Base-by-base conservation (phyloP, 2,329 filamentous ascomycete genomes). In the Colletotrichum costaricense region DNA sequence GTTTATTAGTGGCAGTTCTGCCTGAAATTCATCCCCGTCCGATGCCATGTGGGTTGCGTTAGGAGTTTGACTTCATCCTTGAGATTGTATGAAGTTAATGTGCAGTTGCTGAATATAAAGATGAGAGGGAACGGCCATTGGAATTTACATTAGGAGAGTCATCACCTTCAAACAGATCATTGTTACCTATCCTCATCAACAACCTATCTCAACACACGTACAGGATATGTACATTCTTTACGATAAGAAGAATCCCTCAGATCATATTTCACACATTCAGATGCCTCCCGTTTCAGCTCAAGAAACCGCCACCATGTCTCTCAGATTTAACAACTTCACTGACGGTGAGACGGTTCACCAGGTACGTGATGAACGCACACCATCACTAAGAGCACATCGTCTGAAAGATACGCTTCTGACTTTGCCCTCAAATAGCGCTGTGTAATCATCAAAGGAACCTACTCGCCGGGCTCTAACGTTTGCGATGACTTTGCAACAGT, bases 331-430 rank as follows among this genome's bases (percentile, higher is more conserved):
- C 5, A 70, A 70, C 35, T 46, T 66, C 16, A 8, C 49, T 1
- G 60, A 73, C 28, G 52, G 62, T 9, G 56, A 73, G 54, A 71
- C 67, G 11, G 57, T 71, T 2, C 57, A 67, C 2, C 71, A 71
- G 71, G 67, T 70, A 69, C 6, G 54, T 1, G 4, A 6, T 2
- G 6, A 14, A 11, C 14, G 5, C 14, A 26, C 24, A 6, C 4
- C 22, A 4, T 8, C 16, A 6, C 5, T 5, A 14, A 14, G 35
- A 38, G 35, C 35, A 38, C 35, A 14, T 14, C 35, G 14, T 38
- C 1, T 14, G 11, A 38, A 38, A 28, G 28, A 28, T 28, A 28
- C 28, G 28, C 7, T 28, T 28, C 28, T 28, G 7, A 28, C 5
- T 28, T 28, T 28, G 28, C 6, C 28, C 57, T 24, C 19, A n/a